Evolutionary conservation across 1,284 basidiomycete species (phyloP), one percentile per base, ranked within the genome.

Genomic region (Takashimella tepidaria): DNA sequence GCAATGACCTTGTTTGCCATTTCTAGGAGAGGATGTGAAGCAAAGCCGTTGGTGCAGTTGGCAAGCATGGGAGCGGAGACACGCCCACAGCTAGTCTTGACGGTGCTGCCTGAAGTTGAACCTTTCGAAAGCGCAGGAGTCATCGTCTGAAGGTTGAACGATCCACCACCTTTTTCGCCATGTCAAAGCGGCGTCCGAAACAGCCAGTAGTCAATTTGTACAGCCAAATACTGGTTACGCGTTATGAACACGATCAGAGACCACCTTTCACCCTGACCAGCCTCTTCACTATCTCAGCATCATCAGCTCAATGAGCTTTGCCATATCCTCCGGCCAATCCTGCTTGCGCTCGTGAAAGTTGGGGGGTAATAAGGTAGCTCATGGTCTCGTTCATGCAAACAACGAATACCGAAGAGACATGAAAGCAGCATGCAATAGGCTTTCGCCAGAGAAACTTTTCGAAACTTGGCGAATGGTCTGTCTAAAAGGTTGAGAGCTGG

Each of bases 341-440:
- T 24, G 20, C 19, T 26, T n/a, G 20, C 56, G 49, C 10, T 22
- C 53, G 11, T 43, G 45, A 41, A 43, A 58, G 25, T n/a, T 31
- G 10, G 22, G 13, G 11, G 37, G 40, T 6, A 42, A 53, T n/a
- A 24, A 50, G 41, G 13, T 47, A 22, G 25, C 50, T 50, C 25
- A 48, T 43, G 2, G 12, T n/a, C 2, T 43, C 49, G 19, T 19
- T 58, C 26, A 55, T 12, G 31, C 50, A 52, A 21, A 58, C 40
- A 26, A 55, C 56, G 31, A 41, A 58, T 8, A 54, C 56, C n/a
- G 56, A 44, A 31, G 56, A 55, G 54, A 55, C 44, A 40, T 57
- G 48, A 24, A 57, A 54, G 25, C 19, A 23, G 26, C 56, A 57
- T 10, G 23, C 4, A 24, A 57, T 54, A 21, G 26, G 4, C 23